These are phyloP conservation scores for Suillus alpinus DNA, from an alignment of 768 basidiomycete species.

Conservation along the genomic window DNA sequence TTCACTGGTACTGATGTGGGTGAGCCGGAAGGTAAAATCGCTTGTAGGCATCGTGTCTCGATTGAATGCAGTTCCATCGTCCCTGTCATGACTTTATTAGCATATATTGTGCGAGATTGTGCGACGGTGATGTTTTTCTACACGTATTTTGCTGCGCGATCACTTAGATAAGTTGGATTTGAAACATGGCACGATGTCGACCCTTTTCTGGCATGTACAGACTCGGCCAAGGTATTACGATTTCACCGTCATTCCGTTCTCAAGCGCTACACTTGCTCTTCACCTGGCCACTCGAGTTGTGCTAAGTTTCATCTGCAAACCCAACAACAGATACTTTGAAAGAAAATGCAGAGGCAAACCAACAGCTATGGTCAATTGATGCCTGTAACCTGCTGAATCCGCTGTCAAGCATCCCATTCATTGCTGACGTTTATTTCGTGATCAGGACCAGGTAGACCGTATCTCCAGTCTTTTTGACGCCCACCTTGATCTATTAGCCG, in stretches of 20 bases:
- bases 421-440: slow-evolving; percentile 9
- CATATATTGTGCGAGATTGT: not conserved
- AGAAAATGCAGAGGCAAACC: slow-evolving; percentile 11
- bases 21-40: not conserved
- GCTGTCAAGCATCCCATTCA: not conserved
- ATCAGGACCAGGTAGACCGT: slow-evolving; percentile 71
- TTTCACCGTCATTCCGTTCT: not conserved
- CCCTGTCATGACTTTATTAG: not conserved
- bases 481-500: slow-evolving; percentile 61
- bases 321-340: not conserved
- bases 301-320: not conserved
- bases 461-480: slow-evolving; percentile 56
- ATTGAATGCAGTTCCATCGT: not conserved
- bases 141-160: not conserved
- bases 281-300: not conserved
- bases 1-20: not conserved
- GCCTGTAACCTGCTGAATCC: slow-evolving; percentile 41
- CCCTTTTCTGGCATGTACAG: too few relatives aligned
- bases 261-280: not conserved
- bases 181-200: too few relatives aligned
- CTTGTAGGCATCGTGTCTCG: not conserved
- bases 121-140: not conserved
- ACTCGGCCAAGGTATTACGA: too few relatives aligned
- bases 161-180: not conserved
- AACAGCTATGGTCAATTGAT: slow-evolving; percentile 49